These are phyloP conservation scores for Capsicum chinense DNA, from an alignment of 257 asterid species.

Conservation along the genomic window DNA sequence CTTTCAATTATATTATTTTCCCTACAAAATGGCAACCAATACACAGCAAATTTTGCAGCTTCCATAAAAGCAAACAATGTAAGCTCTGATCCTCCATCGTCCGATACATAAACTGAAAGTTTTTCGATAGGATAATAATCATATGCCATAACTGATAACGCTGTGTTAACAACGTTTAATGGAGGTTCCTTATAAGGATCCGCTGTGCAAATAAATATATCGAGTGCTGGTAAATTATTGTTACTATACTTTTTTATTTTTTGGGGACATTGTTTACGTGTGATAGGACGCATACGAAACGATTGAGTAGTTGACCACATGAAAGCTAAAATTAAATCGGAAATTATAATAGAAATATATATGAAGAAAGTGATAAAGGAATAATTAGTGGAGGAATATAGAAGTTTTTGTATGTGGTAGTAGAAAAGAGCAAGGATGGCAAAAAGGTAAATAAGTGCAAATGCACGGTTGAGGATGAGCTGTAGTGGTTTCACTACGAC, in stretches of 20 bases:
- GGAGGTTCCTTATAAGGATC: constrained; percentile 83
- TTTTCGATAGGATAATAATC: constrained; percentile 76
- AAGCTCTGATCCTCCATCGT: constrained; percentile 79
- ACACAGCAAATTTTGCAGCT: constrained; percentile 65
- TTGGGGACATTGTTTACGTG: constrained; percentile 49
- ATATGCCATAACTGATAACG: constrained; percentile 75
- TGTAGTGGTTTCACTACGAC: constrained; percentile 44
- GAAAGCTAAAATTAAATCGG: constrained; percentile 63
- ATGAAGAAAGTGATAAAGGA: constrained; percentile 38
- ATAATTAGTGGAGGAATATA: constrained; percentile 36
- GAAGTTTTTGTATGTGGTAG: constrained; percentile 51
- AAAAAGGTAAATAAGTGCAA: constrained; percentile 53
- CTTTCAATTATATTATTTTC: constrained; percentile 54
- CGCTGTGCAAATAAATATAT: constrained; percentile 79
- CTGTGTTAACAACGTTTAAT: constrained; percentile 62
- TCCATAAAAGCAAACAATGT: constrained; percentile 77
- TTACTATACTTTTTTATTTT: constrained; percentile 36
- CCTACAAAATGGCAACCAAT: constrained; percentile 75
- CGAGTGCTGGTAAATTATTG: constrained; percentile 56
- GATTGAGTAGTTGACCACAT: constrained; percentile 68
- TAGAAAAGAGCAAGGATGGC: constrained; percentile 53
- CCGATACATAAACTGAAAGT: constrained; percentile 71
- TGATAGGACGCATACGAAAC: constrained; percentile 65
- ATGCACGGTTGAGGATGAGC: constrained; percentile 60
- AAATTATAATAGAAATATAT: constrained; percentile 46